A percentile compares a stretch with the other conserved stretches of the same genome.
Conservation (phyloP, 2,329 filamentous ascomycete species). For the Apiospora koreana region DNA sequence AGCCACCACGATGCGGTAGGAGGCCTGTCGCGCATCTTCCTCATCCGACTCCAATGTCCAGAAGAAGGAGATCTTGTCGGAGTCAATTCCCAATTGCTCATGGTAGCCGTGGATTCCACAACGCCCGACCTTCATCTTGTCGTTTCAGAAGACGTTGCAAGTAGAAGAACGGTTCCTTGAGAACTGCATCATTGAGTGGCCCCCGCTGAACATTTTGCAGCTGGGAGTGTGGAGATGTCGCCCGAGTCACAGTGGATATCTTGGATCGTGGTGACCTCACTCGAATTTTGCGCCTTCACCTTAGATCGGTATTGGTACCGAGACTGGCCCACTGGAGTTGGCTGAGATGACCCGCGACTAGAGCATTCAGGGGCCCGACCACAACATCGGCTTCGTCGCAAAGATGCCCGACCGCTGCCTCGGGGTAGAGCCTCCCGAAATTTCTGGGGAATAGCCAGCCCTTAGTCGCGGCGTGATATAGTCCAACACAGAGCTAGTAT, state of each 20-base stretch:
- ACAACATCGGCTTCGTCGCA: neutral
- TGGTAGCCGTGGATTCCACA: conserved; percentile 42
- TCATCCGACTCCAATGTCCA: conserved; percentile 33
- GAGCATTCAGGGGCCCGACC: neutral
- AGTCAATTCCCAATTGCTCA: conserved; percentile 40
- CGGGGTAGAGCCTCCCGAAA: neutral
- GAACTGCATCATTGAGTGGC: too few relatives aligned
- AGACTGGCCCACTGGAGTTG: neutral
- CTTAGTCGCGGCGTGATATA: neutral
- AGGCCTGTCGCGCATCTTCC: conserved; percentile 31
- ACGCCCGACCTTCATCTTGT: conserved; percentile 11
- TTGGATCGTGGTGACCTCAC: neutral
- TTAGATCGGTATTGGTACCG: neutral
- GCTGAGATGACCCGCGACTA: neutral
- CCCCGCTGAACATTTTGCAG: neutral
- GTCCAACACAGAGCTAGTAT: neutral
- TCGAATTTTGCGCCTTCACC: neutral
- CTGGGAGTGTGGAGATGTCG: neutral
- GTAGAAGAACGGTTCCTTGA: too few relatives aligned
- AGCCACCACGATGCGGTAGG: conserved; percentile 27
- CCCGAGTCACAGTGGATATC: neutral
- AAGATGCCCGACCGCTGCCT: neutral
- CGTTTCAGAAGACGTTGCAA: neutral
- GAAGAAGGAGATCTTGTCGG: conserved; percentile 37
- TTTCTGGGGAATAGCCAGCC: neutral